Base-by-base conservation (phyloP, 1,284 basidiomycete genomes). In the Boletus hoseneyae region DNA sequence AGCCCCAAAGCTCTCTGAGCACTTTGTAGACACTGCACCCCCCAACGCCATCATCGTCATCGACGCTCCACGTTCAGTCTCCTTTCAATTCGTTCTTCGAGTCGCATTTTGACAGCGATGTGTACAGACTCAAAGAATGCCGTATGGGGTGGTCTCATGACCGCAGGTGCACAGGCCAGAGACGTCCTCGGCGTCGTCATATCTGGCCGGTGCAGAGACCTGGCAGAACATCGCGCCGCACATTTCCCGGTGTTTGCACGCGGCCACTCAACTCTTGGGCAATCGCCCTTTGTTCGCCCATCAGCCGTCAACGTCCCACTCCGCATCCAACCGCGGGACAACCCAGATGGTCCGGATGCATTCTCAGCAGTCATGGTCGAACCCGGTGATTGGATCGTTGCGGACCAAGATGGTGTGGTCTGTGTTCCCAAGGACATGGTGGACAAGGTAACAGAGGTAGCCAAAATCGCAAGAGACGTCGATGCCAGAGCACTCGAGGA, bases 61-160 rank as follows among this genome's bases (percentile, higher is more conserved):
- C 51, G 79, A 85, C 52, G 82, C 84, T 32, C 73, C 78, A 60
- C 73, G 91, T 90, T 65, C 57, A 75, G 72, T 64, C 35, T 42
- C 42, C 39, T 50, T 21, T 52, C 34, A 4, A 15, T 42, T 35
- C 40, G 43, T 63, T 32, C 45, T 39, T 39, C 44, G 23, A 42
- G 15, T 6, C 3, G 4, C 25, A 8, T 29, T 12, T 12, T 59
- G 45, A 66, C 47, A 27, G 27, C 34, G 11, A 19, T 27, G 2
- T 27, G 13, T 25, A 45, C 66, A 92, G 89, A 83, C 55, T 73
- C 76, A 40, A 90, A 87, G 65, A 93, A 87, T 56, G 92, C 92
- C 1, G 87, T 92, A 0, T 94, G 93, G 89, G 93, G 93, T 8
- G 93, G 93, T 3, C 77, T 96, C 30, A 93, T 96, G 90, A 87